Evolutionary conservation across 805 yeast genomes (phyloP), one percentile per base, ranked within the genome.

Genomic region (Wickerhamomyces bovis): DNA sequence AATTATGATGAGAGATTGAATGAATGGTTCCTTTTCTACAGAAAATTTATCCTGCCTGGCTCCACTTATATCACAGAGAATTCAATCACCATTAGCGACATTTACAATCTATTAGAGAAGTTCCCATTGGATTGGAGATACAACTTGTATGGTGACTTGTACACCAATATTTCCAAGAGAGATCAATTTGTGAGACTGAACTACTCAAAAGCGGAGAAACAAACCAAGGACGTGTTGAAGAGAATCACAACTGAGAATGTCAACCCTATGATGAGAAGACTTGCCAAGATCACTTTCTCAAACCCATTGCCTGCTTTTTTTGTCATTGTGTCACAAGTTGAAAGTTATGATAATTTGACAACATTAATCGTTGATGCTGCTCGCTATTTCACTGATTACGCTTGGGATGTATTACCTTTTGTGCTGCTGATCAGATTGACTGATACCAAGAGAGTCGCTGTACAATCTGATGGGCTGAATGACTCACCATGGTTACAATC

Each of bases 401-500:
- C 89, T 0, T 89, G 95, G 89, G 98, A 92, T 62, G 85, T 81
- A 2, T 64, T 92, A 26, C 83, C 90, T 5, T 81, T 79, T 56
- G 89, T 85, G 1, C 65, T 90, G 4, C 68, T 90, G 57, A 75
- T 79, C 58, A 77, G 94, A 53, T 69, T 92, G 20, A 79, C 90
- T 1, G 64, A 80, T n/a, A 35, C 48, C 0, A 83, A 82, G n/a
- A 72, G 96, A 62, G 65, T 76, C 1, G 74, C 82, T 20, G 69
- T 82, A 28, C 95, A 88, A 63, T 70, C 64, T 2, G 90, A 89
- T 65, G 97, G 97, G 9, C 67, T 92, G 46, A 80, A 81, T 55
- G 90, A 86, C 47, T 71, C 85, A 22, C 81, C 77, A 54, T 92
- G 98, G 98, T 74, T 89, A 30, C 94, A 85, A 55, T 85, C 95